Percentiles rank a stretch among this genome's conserved stretches.
Evolutionary conservation across 257 asterid genomes (phyloP).

Genomic region (Ophiorrhiza pumila): DNA sequence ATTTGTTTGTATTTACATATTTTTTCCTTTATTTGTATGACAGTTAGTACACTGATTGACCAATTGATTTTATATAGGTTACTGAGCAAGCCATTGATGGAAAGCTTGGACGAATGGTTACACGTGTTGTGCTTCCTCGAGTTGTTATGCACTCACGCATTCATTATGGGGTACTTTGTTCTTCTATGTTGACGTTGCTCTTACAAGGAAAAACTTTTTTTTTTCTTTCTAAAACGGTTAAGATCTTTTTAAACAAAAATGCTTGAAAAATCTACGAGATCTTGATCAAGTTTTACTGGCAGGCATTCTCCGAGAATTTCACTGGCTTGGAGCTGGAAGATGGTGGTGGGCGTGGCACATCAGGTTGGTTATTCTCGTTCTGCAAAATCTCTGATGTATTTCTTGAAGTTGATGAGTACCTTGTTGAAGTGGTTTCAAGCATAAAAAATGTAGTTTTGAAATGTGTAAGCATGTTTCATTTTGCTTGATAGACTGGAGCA

Average conservation of each 20-base stretch:
- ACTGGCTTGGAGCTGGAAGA: constrained; percentile 98
- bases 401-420: not conserved
- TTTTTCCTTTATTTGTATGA: not conserved
- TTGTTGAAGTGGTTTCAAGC: constrained; percentile 3
- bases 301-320: constrained; percentile 91
- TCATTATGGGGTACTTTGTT: constrained; percentile 72
- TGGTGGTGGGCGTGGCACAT: constrained; percentile 98
- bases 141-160: constrained; percentile 87
- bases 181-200: constrained; percentile 1
- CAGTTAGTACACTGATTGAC: not conserved
- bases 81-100: constrained; percentile 78
- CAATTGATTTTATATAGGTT: constrained; percentile 41
- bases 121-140: constrained; percentile 91
- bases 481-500: not conserved
- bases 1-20: not conserved
- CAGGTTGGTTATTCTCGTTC: constrained; percentile 46
- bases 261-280: constrained; percentile 5
- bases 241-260: not conserved
- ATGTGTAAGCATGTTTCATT: not conserved
- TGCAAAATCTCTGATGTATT: constrained; percentile 6
- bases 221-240: constrained; percentile 2
- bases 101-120: constrained; percentile 75
- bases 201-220: not conserved
- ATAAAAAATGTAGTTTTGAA: not conserved
- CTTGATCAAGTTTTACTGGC: constrained; percentile 19